Percentiles rank a stretch among this genome's conserved stretches.
Conservation (phyloP, 345 rosid species). For the Syzygium oleosum region DNA sequence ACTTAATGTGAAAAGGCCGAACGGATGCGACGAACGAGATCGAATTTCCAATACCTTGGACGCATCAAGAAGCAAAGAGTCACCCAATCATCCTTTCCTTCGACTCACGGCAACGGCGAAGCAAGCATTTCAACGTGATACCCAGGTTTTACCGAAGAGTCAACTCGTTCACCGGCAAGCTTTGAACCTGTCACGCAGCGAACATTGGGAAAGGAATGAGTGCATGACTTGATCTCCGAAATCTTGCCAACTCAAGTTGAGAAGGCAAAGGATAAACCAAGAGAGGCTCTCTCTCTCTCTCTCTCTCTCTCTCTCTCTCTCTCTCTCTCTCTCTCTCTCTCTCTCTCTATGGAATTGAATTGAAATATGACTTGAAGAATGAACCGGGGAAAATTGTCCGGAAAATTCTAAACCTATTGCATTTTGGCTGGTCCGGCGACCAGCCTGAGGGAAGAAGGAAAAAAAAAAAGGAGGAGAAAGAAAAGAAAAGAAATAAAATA, state of each 20-base stretch:
- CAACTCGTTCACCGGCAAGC: background rate
- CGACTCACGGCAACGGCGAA: background rate
- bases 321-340: too few species aligned
- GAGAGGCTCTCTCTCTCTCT: background rate
- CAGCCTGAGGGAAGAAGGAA: too few species aligned
- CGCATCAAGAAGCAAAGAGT: background rate
- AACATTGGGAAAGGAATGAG: background rate
- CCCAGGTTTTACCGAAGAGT: background rate
- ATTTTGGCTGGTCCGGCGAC: background rate
- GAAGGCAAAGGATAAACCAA: background rate
- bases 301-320: too few species aligned
- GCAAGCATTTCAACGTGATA: background rate
- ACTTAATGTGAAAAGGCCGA: background rate
- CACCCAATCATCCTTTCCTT: background rate
- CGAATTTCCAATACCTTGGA: background rate
- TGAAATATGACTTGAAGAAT: background rate
- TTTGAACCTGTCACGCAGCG: background rate
- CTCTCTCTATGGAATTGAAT: too few species aligned
- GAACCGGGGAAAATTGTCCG: rapidly evolving
- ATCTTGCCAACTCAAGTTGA: background rate
- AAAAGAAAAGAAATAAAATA: background rate
- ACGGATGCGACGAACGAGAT: background rate
- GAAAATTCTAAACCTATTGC: background rate
- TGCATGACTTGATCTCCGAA: background rate
- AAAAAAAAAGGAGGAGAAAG: background rate